Evolutionary conservation across 805 yeast species (phyloP), one percentile per base, ranked within the genome.

Genomic region (Yamadazyma philogaea): DNA sequence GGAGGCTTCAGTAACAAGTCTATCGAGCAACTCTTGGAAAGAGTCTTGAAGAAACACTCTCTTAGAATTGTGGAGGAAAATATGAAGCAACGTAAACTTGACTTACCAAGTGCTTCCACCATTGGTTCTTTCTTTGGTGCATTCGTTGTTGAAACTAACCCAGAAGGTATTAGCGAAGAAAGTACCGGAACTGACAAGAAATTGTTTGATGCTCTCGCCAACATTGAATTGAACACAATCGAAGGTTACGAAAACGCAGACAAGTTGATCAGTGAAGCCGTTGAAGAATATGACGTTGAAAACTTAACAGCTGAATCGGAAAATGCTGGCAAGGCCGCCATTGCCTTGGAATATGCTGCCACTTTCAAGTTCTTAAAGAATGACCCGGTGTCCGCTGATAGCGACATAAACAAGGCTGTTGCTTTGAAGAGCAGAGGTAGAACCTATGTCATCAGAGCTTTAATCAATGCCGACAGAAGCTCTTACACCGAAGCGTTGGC

Each of bases 111-210:
- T 12, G 80, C 90, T 39, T 79, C 95, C 18, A 84, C 95, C 43
- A 72, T 88, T 57, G 78, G 87, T 38, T 82, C 97, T 1, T 90
- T 89, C 74, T 82, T 90, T 55, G 86, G 87, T 53, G 89, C 96
- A n/a, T 90, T 88, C 66, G 72, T 71, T 43, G 69, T 77, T 53
- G 82, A 81, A 60, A 41, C 72, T 44, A 51, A 75, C 44, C 75
- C 78, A 19, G 79, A 71, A 47, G 72, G 71, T 24, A 54, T 77
- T 41, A 67, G 62, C 47, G 78, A 74, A 45, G 71, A 70, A 39
- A 75, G 80, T 49, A 77, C 73, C 48, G 81, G 76, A 44, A 85
- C 82, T 48, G 85, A 83, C 59, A 77, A 73, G 51, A 77, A 73
- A 62, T 73, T 90, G 59, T 72, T 71, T 53, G 75, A 81, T 31